Conservation (phyloP, 2,329 filamentous ascomycete species). For the Grosmannia clavigera region DNA sequence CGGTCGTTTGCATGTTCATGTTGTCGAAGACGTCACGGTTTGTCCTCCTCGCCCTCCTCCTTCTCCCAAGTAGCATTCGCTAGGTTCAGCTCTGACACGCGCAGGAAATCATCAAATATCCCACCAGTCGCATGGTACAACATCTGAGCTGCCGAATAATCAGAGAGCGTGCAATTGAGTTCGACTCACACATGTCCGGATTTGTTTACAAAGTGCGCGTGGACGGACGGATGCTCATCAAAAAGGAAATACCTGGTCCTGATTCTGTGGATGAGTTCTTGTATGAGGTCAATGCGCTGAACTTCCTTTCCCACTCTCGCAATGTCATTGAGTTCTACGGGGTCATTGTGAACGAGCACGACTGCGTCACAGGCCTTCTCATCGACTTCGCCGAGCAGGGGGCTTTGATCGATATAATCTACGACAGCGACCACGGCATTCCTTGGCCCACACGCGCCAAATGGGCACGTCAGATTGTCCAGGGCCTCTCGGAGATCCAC, state of each 20-base stretch:
- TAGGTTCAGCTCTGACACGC: neutral
- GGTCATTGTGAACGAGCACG: constrained; percentile 70
- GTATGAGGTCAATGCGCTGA: constrained; percentile 94
- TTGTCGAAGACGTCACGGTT: constrained; percentile 86
- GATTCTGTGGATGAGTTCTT: constrained; percentile 94
- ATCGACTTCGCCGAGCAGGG: constrained; percentile 81
- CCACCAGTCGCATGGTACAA: constrained; percentile 56
- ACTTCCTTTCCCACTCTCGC: constrained; percentile 56
- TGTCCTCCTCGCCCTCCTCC: constrained; percentile 17
- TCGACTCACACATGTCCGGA: constrained; percentile 87
- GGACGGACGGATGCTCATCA: constrained; percentile 61
- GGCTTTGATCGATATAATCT: constrained; percentile 81
- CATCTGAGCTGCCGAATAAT: constrained; percentile 57
- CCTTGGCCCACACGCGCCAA: constrained; percentile 64
- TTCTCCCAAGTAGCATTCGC: neutral
- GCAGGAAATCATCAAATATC: constrained; percentile 79
- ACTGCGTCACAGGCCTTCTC: constrained; percentile 73
- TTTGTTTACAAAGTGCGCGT: constrained; percentile 91
- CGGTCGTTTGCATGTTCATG: constrained; percentile 83
- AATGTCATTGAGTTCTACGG: constrained; percentile 81
- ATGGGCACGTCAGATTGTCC: constrained; percentile 87
- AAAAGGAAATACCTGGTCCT: constrained; percentile 94
- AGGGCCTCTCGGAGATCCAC: constrained; percentile 83
- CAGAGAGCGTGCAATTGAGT: constrained; percentile 63
- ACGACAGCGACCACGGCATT: constrained; percentile 53